Percentiles rank a stretch among this genome's conserved stretches.
phyloP scores from a whole-genome alignment of 768 basidiomycete genomes.

The Mycena leptocephala region DNA sequence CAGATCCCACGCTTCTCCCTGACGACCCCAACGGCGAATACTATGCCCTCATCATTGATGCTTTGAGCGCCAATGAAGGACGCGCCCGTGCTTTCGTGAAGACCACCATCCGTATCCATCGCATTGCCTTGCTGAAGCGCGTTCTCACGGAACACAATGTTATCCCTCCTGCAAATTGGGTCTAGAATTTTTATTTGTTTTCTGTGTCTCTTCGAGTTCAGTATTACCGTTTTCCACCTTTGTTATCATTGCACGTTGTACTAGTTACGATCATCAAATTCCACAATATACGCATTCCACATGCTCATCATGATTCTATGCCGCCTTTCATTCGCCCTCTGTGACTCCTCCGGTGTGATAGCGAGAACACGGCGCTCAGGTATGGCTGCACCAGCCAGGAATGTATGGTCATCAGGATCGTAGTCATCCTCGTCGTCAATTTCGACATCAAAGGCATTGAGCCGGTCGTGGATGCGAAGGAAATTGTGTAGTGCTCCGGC shows the following conservation, averaged over 20 bases:
- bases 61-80: neutral
- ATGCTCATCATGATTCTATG: neutral
- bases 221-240: neutral
- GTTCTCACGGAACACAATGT: neutral
- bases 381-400: neutral
- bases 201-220: neutral
- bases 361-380: no score
- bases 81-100: no score
- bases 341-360: no score
- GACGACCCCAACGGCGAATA: neutral
- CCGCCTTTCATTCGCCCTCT: no score
- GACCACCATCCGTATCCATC: no score
- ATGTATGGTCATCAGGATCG: no score
- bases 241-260: neutral
- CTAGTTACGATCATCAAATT: neutral
- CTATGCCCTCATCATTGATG: neutral
- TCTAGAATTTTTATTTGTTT: neutral
- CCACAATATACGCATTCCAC: constrained; percentile 10
- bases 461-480: no score
- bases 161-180: neutral
- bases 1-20: constrained; percentile 6
- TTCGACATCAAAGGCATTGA: no score
- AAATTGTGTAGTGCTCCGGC: no score
- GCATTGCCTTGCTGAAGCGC: constrained; percentile 6
- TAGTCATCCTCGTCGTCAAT: no score